These are phyloP conservation scores for Lachnellula willkommii DNA, from an alignment of 2,329 filamentous ascomycete species.

Conservation along the genomic window DNA sequence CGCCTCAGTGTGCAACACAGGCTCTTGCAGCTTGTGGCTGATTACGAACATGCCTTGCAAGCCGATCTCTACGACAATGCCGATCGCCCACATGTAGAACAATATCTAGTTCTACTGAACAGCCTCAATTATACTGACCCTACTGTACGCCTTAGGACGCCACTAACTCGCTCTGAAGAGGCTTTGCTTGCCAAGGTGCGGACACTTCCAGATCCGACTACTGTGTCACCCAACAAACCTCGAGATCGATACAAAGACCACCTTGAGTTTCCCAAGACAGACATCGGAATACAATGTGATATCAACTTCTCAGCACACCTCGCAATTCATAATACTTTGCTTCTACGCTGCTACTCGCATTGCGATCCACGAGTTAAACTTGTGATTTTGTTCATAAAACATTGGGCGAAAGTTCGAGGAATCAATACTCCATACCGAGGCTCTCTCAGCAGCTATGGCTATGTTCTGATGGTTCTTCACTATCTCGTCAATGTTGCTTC, in stretches of 20 bases:
- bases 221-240: conserved; percentile 44
- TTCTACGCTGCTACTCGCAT: conserved; percentile 77
- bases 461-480: conserved; percentile 86
- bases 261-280: conserved; percentile 72
- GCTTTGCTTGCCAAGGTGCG: conserved; percentile 25
- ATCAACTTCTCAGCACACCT: conserved; percentile 87
- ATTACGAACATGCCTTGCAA: conserved; percentile 50
- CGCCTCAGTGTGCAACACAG: conserved; percentile 41
- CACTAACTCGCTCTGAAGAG: conserved; percentile 4
- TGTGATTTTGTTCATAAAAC: conserved; percentile 81
- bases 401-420: conserved; percentile 79
- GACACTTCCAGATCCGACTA: conserved; percentile 33
- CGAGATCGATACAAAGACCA: conserved; percentile 51
- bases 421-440: conserved; percentile 86
- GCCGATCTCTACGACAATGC: conserved; percentile 41
- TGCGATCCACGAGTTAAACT: conserved; percentile 72
- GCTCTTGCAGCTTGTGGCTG: conserved; percentile 48
- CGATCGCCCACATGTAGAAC: conserved; percentile 35
- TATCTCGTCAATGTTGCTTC: conserved; percentile 78
- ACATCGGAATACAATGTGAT: conserved; percentile 80
- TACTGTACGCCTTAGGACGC: conserved; percentile 19
- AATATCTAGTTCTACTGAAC: conserved; percentile 49
- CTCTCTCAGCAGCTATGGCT: conserved; percentile 84
- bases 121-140: conserved; percentile 25
- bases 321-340: conserved; percentile 74